phyloP scores from a whole-genome alignment of 192 early-diverging fungal species.

The Coemansia sp. region DNA sequence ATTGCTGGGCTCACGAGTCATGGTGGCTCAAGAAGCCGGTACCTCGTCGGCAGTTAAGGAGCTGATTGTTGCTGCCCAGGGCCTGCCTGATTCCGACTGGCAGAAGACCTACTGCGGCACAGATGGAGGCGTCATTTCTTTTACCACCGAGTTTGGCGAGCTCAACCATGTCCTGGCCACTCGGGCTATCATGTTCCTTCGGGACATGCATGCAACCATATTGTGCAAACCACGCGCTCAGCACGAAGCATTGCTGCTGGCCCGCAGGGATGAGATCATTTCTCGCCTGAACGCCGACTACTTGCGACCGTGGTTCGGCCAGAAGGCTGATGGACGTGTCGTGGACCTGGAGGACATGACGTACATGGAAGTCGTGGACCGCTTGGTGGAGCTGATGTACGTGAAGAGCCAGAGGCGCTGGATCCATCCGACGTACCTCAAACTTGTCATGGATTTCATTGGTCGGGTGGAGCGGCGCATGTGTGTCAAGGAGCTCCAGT shows the following conservation, averaged over 20 bases:
- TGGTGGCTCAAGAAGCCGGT: constrained; percentile 85
- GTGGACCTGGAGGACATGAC: constrained; percentile 91
- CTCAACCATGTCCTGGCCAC: constrained; percentile 90
- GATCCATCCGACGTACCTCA: constrained; percentile 68
- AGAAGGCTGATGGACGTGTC: constrained; percentile 65
- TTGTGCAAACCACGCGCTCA: constrained; percentile 79
- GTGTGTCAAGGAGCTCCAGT: not conserved
- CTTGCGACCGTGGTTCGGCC: constrained; percentile 90
- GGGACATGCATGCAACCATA: constrained; percentile 74
- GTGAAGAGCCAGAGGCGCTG: constrained; percentile 70
- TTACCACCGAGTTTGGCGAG: constrained; percentile 87
- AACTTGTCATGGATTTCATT: constrained; percentile 75
- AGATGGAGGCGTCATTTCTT: constrained; percentile 74
- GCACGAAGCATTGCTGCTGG: constrained; percentile 61
- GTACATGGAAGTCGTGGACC: constrained; percentile 77
- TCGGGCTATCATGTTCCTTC: constrained; percentile 70
- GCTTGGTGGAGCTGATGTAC: constrained; percentile 82
- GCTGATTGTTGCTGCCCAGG: constrained; percentile 78
- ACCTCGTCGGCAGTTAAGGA: constrained; percentile 77
- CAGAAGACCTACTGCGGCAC: constrained; percentile 72
- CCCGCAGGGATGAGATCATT: constrained; percentile 72
- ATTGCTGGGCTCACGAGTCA: constrained; percentile 86
- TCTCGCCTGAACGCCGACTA: constrained; percentile 61
- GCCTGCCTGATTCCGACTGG: constrained; percentile 77
- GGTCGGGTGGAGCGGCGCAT: constrained; percentile 70